Evolutionary conservation across 164 flowering plant species (phyloP).

Genomic region (Magnolia officinalis): DNA sequence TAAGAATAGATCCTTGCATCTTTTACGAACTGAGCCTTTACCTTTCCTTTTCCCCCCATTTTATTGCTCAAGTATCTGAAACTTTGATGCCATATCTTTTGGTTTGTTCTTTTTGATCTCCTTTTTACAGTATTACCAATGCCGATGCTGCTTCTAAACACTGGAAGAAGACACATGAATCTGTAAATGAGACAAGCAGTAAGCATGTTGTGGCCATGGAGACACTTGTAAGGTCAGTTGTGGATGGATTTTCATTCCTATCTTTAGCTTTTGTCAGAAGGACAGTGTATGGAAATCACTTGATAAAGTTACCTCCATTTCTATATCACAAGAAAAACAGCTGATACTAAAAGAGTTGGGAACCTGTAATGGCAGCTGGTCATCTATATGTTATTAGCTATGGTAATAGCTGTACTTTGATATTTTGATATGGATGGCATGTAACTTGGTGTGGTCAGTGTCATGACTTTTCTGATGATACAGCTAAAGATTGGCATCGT

Average conservation of each 20-base stretch:
- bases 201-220: slow-evolving; percentile 41
- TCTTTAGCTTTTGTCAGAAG: not conserved
- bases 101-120: not conserved
- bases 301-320: not conserved
- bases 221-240: slow-evolving; percentile 62
- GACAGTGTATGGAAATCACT: not conserved
- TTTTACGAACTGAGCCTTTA: not conserved
- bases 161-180: slow-evolving; percentile 47
- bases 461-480: too few species aligned
- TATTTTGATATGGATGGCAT: not conserved
- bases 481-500: too few species aligned
- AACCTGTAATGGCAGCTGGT: not conserved
- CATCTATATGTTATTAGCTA: too few species aligned
- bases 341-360: not conserved
- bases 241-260: not conserved
- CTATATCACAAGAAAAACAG: not conserved
- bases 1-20: not conserved
- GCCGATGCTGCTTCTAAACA: slow-evolving; percentile 57
- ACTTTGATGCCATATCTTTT: not conserved
- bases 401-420: too few species aligned
- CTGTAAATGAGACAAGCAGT: slow-evolving; percentile 53
- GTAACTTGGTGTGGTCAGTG: not conserved
- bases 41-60: not conserved
- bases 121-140: slow-evolving; percentile 41
- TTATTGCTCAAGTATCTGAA: not conserved